phyloP scores from a whole-genome alignment of 352 stramenopile species.

The Phytophthora gonapodyides region DNA sequence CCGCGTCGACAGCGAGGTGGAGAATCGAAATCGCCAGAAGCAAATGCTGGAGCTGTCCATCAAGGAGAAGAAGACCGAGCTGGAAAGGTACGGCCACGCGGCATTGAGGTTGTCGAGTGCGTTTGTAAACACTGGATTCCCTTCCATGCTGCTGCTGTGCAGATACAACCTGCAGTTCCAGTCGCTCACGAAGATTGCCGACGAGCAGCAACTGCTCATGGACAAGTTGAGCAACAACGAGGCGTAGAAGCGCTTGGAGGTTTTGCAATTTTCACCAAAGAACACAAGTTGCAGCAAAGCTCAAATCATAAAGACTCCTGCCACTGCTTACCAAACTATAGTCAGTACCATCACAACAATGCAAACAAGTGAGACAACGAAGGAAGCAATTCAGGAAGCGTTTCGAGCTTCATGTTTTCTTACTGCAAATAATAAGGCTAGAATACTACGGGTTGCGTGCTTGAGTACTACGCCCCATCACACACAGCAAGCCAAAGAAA shows the following conservation, averaged over 20 bases:
- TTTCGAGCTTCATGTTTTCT: slow-evolving; percentile 31
- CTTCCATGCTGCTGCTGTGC: not conserved
- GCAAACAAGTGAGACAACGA: not conserved
- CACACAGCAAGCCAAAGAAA: slow-evolving; percentile 40
- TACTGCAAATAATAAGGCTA: slow-evolving; percentile 56
- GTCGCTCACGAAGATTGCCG: slow-evolving; percentile 76
- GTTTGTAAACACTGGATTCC: slow-evolving; percentile 18
- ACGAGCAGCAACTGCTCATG: slow-evolving; percentile 82
- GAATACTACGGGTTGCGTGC: slow-evolving; percentile 41
- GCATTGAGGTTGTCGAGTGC: not conserved
- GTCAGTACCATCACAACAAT: not conserved
- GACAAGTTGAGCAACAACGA: slow-evolving; percentile 91
- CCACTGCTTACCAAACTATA: not conserved
- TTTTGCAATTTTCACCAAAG: not conserved
- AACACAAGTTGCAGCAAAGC: slow-evolving; percentile 1
- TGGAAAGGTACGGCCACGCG: slow-evolving; percentile 53
- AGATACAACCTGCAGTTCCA: slow-evolving; percentile 83
- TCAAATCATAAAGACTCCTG: too few relatives aligned
- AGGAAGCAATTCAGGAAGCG: slow-evolving; percentile 1
- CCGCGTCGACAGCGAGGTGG: slow-evolving; percentile 78
- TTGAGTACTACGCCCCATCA: slow-evolving; percentile 44
- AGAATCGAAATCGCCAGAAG: slow-evolving; percentile 84
- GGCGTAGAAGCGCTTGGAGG: slow-evolving; percentile 38
- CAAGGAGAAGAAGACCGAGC: slow-evolving; percentile 83
- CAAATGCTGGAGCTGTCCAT: slow-evolving; percentile 79